Conservation (phyloP, 768 basidiomycete species). For the Boletus coccyginus region DNA sequence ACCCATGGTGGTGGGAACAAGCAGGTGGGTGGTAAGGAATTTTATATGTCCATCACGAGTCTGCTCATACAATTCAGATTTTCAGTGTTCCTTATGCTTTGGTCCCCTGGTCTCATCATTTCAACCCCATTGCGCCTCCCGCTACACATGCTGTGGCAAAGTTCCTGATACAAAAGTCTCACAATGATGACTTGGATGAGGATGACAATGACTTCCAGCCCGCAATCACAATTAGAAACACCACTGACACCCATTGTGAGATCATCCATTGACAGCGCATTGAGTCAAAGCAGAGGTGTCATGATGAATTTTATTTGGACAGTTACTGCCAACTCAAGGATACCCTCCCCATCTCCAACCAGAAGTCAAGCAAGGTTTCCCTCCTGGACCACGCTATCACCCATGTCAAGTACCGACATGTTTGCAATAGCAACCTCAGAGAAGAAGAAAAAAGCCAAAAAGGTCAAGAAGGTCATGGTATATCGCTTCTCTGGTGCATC, state of each 20-base stretch:
- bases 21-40: too few relatives aligned
- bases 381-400: constrained; percentile 90
- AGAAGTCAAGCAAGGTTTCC: constrained; percentile 91
- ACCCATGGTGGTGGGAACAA: too few relatives aligned
- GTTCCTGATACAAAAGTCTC: constrained; percentile 42
- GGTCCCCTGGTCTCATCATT: constrained; percentile 74
- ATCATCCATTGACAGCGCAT: constrained; percentile 90
- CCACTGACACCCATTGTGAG: constrained; percentile 76
- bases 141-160: constrained; percentile 53
- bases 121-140: constrained; percentile 64
- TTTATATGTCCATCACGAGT: too few relatives aligned
- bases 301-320: constrained; percentile 90
- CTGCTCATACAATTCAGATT: too few relatives aligned
- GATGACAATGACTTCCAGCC: constrained; percentile 75
- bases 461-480: too few relatives aligned
- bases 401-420: too few relatives aligned
- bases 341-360: constrained; percentile 82
- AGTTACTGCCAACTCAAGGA: constrained; percentile 90
- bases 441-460: too few relatives aligned
- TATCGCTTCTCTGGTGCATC: too few relatives aligned
- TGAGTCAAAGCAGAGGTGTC: too few relatives aligned
- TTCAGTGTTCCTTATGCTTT: constrained; percentile 54
- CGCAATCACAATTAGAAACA: constrained; percentile 38
- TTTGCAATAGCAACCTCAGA: too few relatives aligned
- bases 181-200: constrained; percentile 65